Percentiles rank a stretch among this genome's conserved stretches.
These are phyloP conservation scores for Anthracocystis walkeri DNA, from an alignment of 1,284 basidiomycete genomes.

Conservation along the genomic window DNA sequence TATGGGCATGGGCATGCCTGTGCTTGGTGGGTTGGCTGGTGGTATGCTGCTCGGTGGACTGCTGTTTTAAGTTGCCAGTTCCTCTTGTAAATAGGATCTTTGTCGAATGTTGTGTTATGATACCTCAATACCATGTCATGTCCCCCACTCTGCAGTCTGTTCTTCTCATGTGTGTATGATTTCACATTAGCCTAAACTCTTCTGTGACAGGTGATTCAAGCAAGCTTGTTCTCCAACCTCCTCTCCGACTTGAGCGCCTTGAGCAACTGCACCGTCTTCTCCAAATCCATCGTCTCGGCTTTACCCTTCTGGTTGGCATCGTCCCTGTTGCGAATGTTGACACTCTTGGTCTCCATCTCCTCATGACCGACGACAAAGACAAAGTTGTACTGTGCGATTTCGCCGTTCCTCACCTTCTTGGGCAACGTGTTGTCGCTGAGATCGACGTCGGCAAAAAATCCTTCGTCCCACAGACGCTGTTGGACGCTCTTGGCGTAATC, in stretches of 20 bases:
- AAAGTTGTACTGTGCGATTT: constrained; percentile 81
- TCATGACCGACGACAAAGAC: constrained; percentile 96
- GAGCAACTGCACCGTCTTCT: constrained; percentile 50
- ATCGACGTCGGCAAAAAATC: constrained; percentile 91
- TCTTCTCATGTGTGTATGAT: not conserved
- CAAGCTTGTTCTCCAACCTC: constrained; percentile 59
- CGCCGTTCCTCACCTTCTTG: constrained; percentile 82
- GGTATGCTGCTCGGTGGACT: constrained; percentile 53
- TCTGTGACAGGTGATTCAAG: not conserved
- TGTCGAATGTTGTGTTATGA: not conserved
- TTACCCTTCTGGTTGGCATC: constrained; percentile 63
- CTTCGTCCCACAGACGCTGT: constrained; percentile 77
- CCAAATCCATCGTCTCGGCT: constrained; percentile 64
- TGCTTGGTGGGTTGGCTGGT: constrained; percentile 45
- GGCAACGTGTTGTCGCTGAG: constrained; percentile 90
- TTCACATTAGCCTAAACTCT: not conserved
- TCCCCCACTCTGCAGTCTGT: not conserved
- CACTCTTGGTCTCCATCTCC: constrained; percentile 84
- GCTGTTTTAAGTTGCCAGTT: constrained; percentile 31
- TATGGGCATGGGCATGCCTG: constrained; percentile 26
- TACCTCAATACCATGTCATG: constrained; percentile 6
- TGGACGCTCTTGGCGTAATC: constrained; percentile 88
- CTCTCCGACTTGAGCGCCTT: constrained; percentile 54
- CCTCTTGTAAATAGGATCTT: not conserved
- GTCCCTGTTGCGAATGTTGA: constrained; percentile 87